Conservation (phyloP, 2,329 filamentous ascomycete genomes). For the Zelopaecilomyces penicillatus region DNA sequence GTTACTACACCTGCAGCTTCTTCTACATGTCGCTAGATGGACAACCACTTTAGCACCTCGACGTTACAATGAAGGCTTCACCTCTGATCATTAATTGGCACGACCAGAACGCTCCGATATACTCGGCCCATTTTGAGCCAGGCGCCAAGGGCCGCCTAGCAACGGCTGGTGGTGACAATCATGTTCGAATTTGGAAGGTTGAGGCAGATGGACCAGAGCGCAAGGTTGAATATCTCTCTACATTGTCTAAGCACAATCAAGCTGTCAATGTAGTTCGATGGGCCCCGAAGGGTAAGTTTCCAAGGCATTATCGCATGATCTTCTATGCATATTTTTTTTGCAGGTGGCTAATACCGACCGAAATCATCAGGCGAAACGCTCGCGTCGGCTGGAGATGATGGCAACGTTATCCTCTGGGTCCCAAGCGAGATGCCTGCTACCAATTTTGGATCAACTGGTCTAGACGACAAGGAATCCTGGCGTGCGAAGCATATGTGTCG, state of each 20-base stretch:
- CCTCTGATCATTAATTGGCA: slow-evolving; percentile 98
- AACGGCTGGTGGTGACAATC: slow-evolving; percentile 92
- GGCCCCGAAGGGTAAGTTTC: slow-evolving; percentile 71
- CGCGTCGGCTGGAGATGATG: slow-evolving; percentile 92
- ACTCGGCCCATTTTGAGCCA: slow-evolving; percentile 94
- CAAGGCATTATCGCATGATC: neutral
- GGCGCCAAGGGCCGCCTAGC: slow-evolving; percentile 85
- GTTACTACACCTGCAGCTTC: slow-evolving; percentile 1
- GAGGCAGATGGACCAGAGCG: slow-evolving; percentile 77
- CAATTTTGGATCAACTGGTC: slow-evolving; percentile 70
- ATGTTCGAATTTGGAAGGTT: slow-evolving; percentile 91
- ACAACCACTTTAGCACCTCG: slow-evolving; percentile 16
- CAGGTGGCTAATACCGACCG: slow-evolving; percentile 7
- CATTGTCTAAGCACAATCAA: slow-evolving; percentile 87
- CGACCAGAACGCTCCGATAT: slow-evolving; percentile 92
- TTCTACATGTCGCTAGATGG: slow-evolving; percentile 22
- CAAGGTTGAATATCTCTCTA: slow-evolving; percentile 86
- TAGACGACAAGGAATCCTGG: slow-evolving; percentile 96
- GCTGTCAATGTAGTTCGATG: slow-evolving; percentile 97
- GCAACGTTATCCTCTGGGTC: slow-evolving; percentile 94
- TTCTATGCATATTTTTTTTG: neutral
- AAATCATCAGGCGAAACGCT: slow-evolving; percentile 67
- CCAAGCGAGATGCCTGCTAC: slow-evolving; percentile 67
- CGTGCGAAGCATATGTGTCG: slow-evolving; percentile 96
- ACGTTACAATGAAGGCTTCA: slow-evolving; percentile 77